Percentiles rank a stretch among this genome's conserved stretches.
Conservation (phyloP, 805 yeast genomes). For the Lipomyces yamadae region DNA sequence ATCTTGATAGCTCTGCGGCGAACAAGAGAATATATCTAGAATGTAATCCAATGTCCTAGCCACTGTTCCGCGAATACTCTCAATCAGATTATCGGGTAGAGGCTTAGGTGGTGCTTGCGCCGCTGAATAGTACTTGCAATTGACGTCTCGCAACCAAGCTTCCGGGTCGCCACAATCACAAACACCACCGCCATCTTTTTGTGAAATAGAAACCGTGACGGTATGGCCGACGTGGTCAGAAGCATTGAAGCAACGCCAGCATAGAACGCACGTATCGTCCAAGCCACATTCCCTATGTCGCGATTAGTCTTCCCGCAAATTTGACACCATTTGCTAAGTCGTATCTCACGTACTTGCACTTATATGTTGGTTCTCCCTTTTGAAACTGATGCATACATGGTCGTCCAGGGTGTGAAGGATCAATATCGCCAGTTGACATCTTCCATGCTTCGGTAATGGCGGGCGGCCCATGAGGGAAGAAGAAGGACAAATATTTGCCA, state of each 20-base stretch:
- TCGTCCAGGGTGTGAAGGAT: constrained; percentile 59
- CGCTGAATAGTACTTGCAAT: constrained; percentile 53
- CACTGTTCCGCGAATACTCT: constrained; percentile 51
- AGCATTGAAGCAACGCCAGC: constrained; percentile 74
- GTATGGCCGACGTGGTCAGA: constrained; percentile 75
- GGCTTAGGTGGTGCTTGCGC: constrained; percentile 39
- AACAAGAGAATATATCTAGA: constrained; percentile 55
- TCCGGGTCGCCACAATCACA: constrained; percentile 92
- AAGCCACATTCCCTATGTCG: constrained; percentile 56
- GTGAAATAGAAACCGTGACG: constrained; percentile 63
- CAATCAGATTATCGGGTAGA: constrained; percentile 54
- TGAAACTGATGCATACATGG: constrained; percentile 76
- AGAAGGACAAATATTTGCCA: constrained; percentile 49
- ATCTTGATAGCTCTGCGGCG: constrained; percentile 37
- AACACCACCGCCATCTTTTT: constrained; percentile 71
- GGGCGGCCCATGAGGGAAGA: constrained; percentile 47
- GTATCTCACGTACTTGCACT: constrained; percentile 53
- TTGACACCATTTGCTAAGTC: neutral
- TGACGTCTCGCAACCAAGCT: constrained; percentile 66
- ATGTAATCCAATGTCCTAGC: constrained; percentile 61
- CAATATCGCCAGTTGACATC: constrained; percentile 38
- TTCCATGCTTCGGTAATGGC: constrained; percentile 28
- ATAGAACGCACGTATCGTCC: constrained; percentile 84
- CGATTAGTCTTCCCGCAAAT: neutral
- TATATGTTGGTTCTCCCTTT: constrained; percentile 80